A percentile compares a stretch with the other conserved stretches of the same genome.
These are phyloP conservation scores for Talaromyces proteolyticus DNA, from an alignment of 495 filamentous ascomycete genomes.

Conservation along the genomic window DNA sequence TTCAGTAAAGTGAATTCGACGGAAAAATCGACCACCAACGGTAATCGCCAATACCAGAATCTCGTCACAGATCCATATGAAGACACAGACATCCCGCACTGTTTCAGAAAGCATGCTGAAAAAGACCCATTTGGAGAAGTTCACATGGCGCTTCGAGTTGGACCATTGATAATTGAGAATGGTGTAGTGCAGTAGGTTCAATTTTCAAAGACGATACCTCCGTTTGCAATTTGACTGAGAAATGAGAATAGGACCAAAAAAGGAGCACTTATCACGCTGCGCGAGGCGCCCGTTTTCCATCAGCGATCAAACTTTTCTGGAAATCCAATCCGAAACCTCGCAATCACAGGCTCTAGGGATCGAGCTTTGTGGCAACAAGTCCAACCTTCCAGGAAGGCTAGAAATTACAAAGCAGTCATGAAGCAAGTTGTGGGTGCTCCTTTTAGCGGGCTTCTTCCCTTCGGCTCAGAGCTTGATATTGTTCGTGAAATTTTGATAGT, in stretches of 20 bases:
- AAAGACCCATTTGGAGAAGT: slow-evolving; percentile 29
- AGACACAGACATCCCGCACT: slow-evolving; percentile 25
- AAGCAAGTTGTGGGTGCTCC: slow-evolving; percentile 34
- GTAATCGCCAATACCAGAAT: too few species aligned
- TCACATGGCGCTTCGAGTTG: slow-evolving; percentile 34
- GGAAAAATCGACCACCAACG: too few species aligned
- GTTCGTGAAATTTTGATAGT: slow-evolving; percentile 15
- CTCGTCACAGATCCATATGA: background rate
- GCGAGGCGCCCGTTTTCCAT: slow-evolving; percentile 22
- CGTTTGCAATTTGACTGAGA: slow-evolving; percentile 4
- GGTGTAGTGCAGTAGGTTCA: slow-evolving; percentile 18
- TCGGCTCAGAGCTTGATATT: slow-evolving; percentile 15
- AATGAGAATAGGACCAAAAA: slow-evolving; percentile 14
- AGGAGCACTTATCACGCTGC: slow-evolving; percentile 21
- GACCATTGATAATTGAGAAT: slow-evolving; percentile 37
- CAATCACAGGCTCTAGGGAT: slow-evolving; percentile 9
- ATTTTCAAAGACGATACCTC: background rate
- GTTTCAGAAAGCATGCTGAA: slow-evolving; percentile 18
- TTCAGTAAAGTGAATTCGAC: too few species aligned
- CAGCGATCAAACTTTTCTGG: background rate
- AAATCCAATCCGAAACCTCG: slow-evolving; percentile 4
- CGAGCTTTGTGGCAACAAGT: slow-evolving; percentile 15
- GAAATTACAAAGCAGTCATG: slow-evolving; percentile 31
- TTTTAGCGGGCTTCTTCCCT: slow-evolving; percentile 21
- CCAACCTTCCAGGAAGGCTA: slow-evolving; percentile 11